A percentile compares a stretch with the other conserved stretches of the same genome.
Evolutionary conservation across 78 protist genomes (phyloP).

Genomic region (Dictyostelium intermedium): DNA sequence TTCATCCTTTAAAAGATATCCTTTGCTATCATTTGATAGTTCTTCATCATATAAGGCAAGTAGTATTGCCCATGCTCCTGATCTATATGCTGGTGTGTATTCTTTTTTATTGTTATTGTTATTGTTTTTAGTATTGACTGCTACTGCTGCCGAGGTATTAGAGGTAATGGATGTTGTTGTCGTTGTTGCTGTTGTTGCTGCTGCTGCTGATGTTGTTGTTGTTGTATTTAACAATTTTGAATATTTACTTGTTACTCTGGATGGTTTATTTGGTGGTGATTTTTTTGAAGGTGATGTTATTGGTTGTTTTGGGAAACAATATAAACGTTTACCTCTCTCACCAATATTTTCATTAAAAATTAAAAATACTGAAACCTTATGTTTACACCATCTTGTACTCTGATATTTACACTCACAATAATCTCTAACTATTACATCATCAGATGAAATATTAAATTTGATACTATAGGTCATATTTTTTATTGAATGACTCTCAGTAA

Average conservation of each 20-base stretch:
- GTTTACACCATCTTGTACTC: constrained; percentile 13
- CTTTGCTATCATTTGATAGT: not conserved
- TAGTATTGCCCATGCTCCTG: constrained; percentile 47
- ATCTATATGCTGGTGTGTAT: constrained; percentile 9
- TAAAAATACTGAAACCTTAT: not conserved
- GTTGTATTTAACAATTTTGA: not conserved
- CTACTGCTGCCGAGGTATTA: no score
- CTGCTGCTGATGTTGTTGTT: not conserved
- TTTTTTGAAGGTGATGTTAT: not conserved
- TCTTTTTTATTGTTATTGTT: not conserved
- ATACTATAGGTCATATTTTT: not conserved
- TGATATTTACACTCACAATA: not conserved
- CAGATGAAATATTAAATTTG: not conserved
- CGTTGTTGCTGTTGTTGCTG: not conserved
- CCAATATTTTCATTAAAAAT: not conserved
- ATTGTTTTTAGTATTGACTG: not conserved
- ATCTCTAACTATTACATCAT: not conserved
- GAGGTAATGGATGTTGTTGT: no score
- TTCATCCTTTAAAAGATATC: not conserved
- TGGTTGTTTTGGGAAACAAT: not conserved
- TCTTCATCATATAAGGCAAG: not conserved
- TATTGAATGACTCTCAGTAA: not conserved
- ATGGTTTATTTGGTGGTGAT: not conserved
- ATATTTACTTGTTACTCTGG: not conserved
- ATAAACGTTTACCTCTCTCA: not conserved